Conservation (phyloP, 345 rosid species). For the Microthlaspi erraticum region DNA sequence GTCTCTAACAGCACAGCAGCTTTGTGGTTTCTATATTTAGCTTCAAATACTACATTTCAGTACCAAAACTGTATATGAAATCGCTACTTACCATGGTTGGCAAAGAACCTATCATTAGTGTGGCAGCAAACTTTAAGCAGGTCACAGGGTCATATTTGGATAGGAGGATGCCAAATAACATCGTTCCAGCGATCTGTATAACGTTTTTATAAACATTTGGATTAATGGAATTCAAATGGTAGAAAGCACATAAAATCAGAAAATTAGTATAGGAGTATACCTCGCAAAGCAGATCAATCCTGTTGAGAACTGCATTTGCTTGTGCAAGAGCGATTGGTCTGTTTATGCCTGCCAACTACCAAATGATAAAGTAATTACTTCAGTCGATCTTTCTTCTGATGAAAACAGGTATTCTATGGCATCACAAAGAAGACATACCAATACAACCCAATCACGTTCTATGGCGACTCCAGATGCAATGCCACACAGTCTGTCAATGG, state of each 20-base stretch:
- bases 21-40: slow-evolving; percentile 10
- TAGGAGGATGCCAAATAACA: slow-evolving; percentile 80
- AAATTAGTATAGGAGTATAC: slow-evolving; percentile 46
- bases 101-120: slow-evolving; percentile 69
- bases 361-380: slow-evolving; percentile 25
- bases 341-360: slow-evolving; percentile 87
- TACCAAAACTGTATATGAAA: slow-evolving; percentile 16
- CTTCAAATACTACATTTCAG: slow-evolving; percentile 9
- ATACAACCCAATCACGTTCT: slow-evolving; percentile 97
- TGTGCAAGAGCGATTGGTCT: slow-evolving; percentile 89
- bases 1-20: not conserved
- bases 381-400: slow-evolving; percentile 2
- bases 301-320: slow-evolving; percentile 91
- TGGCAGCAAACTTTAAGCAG: slow-evolving; percentile 81
- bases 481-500: slow-evolving; percentile 83
- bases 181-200: slow-evolving; percentile 84
- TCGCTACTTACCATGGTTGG: slow-evolving; percentile 74
- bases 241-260: not conserved
- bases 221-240: not conserved
- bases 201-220: slow-evolving; percentile 5
- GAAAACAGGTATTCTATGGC: slow-evolving; percentile 27
- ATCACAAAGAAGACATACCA: slow-evolving; percentile 56
- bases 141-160: slow-evolving; percentile 80
- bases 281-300: slow-evolving; percentile 94
- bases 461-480: slow-evolving; percentile 85